Base-by-base conservation (phyloP, 2,329 filamentous ascomycete genomes). In the Colletotrichum salicis region DNA sequence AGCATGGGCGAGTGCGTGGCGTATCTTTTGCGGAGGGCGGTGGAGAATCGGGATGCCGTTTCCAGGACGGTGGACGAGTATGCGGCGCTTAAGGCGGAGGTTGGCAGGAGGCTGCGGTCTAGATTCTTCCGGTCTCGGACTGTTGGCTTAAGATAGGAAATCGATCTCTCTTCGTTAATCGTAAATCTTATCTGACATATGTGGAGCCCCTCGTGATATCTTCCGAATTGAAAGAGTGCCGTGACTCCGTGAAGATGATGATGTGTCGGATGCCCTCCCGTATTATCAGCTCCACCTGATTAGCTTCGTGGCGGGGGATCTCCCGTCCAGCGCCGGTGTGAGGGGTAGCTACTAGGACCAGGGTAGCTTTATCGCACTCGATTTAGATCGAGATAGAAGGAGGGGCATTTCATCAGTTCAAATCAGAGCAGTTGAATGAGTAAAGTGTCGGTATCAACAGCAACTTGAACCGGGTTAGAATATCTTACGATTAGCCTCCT, bases 31-130 rank as follows among this genome's bases (percentile, higher is more conserved):
- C 68, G 78, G 33, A 71, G 77, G 48, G 77, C 77, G 13, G 73
- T 75, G 12, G 78, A 78, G 75, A 79, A 79, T 71, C 70, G 75
- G 29, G 77, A 83, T 71, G 82, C 82, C 11, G 81, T 80, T 5
- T 77, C 76, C 1, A 74, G 79, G 51, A 81, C 79, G 15, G 37
- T 70, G 52, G 76, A 79, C 41, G 79, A 80, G 71, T 80, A 79
- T 8, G 19, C 54, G 2, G 79, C 79, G 0, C 64, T 80, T 12
- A 80, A 79, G 74, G 52, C 66, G 27, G 79, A 80, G 75, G 74
- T 73, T 5, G 67, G 75, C 65, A 77, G 78, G 73, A 67, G 79
- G 27, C 83, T 86, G 54, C 56, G 68, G 56, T 64, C 56, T 56
- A 52, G 48, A 52, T 35, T 52, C 4, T 59, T 51, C 59, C 54